Percentiles rank a stretch among this genome's conserved stretches.
Conservation (phyloP, 495 filamentous ascomycete genomes). For the Xylaria acuta region DNA sequence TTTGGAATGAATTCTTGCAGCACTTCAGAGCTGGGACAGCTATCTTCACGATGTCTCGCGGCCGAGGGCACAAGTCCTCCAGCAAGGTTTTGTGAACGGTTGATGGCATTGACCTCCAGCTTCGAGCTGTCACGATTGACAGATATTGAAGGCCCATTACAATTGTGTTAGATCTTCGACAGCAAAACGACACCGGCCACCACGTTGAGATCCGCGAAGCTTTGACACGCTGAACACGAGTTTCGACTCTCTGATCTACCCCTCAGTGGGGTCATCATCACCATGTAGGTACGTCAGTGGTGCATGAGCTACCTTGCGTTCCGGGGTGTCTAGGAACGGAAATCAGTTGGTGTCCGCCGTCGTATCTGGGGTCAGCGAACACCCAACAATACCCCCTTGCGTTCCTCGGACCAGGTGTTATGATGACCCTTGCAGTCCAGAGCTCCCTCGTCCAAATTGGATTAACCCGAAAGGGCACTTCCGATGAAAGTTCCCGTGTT, state of each 20-base stretch:
- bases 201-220: neutral
- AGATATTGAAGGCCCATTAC: neutral
- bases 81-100: neutral
- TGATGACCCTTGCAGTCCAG: conserved; percentile 13
- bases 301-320: conserved; percentile 21
- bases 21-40: neutral
- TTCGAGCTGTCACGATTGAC: neutral
- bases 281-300: conserved; percentile 18
- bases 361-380: conserved; percentile 15
- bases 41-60: neutral
- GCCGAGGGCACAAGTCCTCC: neutral
- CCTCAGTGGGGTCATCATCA: conserved; percentile 34
- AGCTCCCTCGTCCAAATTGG: conserved; percentile 11
- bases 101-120: neutral
- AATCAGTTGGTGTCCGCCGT: conserved; percentile 12
- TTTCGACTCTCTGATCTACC: conserved; percentile 22
- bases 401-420: conserved; percentile 18
- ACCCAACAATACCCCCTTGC: neutral
- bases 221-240: neutral
- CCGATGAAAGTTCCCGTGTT: conserved; percentile 13
- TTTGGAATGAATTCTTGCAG: neutral
- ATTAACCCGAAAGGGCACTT: conserved; percentile 16
- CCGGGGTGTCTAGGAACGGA: conserved; percentile 16
- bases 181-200: neutral
- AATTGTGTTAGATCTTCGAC: neutral